These are phyloP conservation scores for Thuja plicata DNA, from an alignment of 83 land plant species.

Conservation along the genomic window DNA sequence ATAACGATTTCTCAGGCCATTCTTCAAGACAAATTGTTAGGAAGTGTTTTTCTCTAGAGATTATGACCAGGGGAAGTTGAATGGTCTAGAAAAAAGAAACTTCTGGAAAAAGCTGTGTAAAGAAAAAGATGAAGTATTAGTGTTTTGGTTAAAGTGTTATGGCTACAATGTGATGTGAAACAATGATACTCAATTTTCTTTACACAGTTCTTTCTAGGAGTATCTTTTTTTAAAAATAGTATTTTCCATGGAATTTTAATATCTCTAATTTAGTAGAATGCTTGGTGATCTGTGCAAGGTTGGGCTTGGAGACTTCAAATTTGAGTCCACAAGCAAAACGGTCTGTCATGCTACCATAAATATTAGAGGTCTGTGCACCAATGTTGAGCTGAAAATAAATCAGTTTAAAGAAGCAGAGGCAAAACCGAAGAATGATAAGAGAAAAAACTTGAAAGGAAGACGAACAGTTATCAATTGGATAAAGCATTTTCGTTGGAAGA, in stretches of 20 bases:
- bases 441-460: conserved; percentile 65
- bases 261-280: conserved; percentile 6
- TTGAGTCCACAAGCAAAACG: background rate
- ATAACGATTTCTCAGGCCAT: background rate
- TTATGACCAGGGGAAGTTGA: background rate
- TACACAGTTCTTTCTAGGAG: background rate
- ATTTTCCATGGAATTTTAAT: background rate
- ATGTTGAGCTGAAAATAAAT: background rate
- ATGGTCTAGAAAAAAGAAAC: background rate
- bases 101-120: background rate
- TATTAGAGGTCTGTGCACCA: background rate
- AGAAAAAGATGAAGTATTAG: background rate
- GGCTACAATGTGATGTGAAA: too few relatives aligned
- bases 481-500: conserved; percentile 61
- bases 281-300: conserved; percentile 8
- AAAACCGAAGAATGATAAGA: conserved; percentile 23
- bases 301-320: background rate
- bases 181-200: background rate
- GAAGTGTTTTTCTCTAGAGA: too few relatives aligned
- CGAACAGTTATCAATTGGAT: conserved; percentile 66
- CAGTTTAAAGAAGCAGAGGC: background rate
- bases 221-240: background rate
- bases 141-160: background rate
- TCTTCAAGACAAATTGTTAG: background rate
- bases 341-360: background rate